Conservation (phyloP, 2,329 filamentous ascomycete genomes). For the Cordyceps sp. region DNA sequence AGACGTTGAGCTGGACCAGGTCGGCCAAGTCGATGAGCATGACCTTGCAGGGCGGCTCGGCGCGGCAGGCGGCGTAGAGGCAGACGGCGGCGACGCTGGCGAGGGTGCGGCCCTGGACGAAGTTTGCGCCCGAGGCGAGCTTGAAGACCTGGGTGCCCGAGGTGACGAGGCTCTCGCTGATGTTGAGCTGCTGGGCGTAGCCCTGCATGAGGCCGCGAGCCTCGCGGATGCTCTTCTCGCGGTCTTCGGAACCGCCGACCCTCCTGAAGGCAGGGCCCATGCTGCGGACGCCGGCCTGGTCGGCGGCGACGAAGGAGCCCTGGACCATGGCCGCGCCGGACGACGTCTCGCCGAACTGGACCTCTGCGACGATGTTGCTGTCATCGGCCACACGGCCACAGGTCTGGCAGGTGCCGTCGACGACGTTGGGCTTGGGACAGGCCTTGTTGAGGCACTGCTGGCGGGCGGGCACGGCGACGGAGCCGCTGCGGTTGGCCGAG, state of each 20-base stretch:
- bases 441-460: constrained; percentile 40
- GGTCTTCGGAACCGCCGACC: constrained; percentile 38
- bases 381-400: constrained; percentile 78
- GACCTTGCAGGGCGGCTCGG: constrained; percentile 60
- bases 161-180: constrained; percentile 46
- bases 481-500: constrained; percentile 11
- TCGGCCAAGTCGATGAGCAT: constrained; percentile 96
- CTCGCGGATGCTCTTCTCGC: constrained; percentile 43
- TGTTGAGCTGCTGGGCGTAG: constrained; percentile 41
- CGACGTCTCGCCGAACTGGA: constrained; percentile 78
- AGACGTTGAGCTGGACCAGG: constrained; percentile 69
- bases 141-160: constrained; percentile 60
- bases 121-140: constrained; percentile 56
- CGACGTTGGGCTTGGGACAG: constrained; percentile 43
- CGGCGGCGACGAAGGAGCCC: constrained; percentile 72
- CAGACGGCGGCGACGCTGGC: constrained; percentile 80
- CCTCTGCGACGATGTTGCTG: constrained; percentile 79
- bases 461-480: constrained; percentile 17
- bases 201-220: constrained; percentile 42
- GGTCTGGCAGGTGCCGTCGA: constrained; percentile 57
- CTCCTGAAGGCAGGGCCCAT: constrained; percentile 45
- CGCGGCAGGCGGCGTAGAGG: constrained; percentile 75
- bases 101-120: constrained; percentile 72
- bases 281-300: constrained; percentile 63
- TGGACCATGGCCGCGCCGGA: constrained; percentile 80